Conservation (phyloP, 352 stramenopile genomes). For the Pythium rhizo-oryzae region DNA sequence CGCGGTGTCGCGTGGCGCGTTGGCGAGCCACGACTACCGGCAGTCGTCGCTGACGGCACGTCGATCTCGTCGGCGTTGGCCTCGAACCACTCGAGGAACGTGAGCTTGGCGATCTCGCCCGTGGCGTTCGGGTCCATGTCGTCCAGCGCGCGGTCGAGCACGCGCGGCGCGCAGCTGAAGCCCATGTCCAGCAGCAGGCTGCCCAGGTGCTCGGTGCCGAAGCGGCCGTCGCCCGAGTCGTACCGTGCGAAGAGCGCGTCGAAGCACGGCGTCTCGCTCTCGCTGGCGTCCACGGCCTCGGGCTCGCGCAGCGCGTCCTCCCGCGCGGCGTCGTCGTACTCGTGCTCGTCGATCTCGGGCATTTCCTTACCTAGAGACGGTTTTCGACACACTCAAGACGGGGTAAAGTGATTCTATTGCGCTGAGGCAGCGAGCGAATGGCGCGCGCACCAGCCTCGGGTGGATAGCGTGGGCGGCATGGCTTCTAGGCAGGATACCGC, state of each 20-base stretch:
- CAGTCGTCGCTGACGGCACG: neutral
- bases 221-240: slow-evolving; percentile 45
- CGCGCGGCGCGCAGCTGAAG: slow-evolving; percentile 52
- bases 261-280: slow-evolving; percentile 67
- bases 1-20: neutral
- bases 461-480: too few species aligned
- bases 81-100: slow-evolving; percentile 80
- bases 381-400: neutral
- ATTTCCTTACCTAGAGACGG: neutral
- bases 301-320: slow-evolving; percentile 23
- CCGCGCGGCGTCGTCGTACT: slow-evolving; percentile 22
- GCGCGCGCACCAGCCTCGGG: too few species aligned
- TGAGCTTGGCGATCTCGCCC: slow-evolving; percentile 65
- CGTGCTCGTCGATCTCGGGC: slow-evolving; percentile 34
- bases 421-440: too few species aligned
- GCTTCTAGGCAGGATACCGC: too few species aligned
- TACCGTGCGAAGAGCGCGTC: slow-evolving; percentile 59
- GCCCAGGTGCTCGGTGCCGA: slow-evolving; percentile 63
- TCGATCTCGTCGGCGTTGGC: slow-evolving; percentile 67
- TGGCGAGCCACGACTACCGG: neutral
- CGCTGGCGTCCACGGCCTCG: slow-evolving; percentile 24
- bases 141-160: slow-evolving; percentile 62
- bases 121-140: slow-evolving; percentile 72
- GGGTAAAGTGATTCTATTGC: too few species aligned
- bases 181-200: slow-evolving; percentile 73